Percentiles rank a stretch among this genome's conserved stretches.
Evolutionary conservation across 768 basidiomycete genomes (phyloP).

Genomic region (Tulasnella sp.): DNA sequence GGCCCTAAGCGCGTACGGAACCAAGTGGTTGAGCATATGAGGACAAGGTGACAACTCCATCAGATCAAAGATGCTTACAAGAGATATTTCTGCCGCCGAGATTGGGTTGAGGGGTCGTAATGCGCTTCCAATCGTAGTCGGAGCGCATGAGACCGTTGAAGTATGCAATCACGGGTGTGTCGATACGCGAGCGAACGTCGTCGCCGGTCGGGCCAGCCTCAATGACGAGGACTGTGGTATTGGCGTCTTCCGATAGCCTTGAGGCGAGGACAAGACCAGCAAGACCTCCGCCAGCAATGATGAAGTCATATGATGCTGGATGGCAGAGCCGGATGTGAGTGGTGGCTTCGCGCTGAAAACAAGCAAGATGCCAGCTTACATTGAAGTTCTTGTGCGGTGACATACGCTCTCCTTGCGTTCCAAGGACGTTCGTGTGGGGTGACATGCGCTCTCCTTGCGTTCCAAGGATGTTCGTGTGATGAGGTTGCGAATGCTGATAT

Average conservation of each 20-base stretch:
- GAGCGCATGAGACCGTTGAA: slow-evolving; percentile 54
- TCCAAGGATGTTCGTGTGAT: neutral
- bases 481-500: neutral
- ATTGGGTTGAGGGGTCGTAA: slow-evolving; percentile 54
- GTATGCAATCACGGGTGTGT: slow-evolving; percentile 58
- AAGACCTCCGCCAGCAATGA: slow-evolving; percentile 35
- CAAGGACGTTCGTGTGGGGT: neutral
- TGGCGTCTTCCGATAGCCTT: slow-evolving; percentile 33
- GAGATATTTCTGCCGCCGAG: slow-evolving; percentile 50
- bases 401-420: neutral
- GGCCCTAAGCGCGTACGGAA: slow-evolving; percentile 9
- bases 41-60: neutral
- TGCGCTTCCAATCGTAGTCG: slow-evolving; percentile 60
- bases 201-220: slow-evolving; percentile 35
- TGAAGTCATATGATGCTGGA: slow-evolving; percentile 32
- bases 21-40: neutral
- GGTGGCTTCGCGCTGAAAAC: neutral
- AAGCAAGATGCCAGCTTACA: neutral
- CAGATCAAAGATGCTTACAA: slow-evolving; percentile 38
- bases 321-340: neutral
- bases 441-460: neutral
- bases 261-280: slow-evolving; percentile 34
- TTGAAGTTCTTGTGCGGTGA: neutral
- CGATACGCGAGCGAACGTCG: slow-evolving; percentile 42
- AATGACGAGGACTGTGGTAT: slow-evolving; percentile 32